Evolutionary conservation across 148 eudicot species (phyloP), one percentile per base, ranked within the genome.

Genomic region (Arctostaphylos glauca): DNA sequence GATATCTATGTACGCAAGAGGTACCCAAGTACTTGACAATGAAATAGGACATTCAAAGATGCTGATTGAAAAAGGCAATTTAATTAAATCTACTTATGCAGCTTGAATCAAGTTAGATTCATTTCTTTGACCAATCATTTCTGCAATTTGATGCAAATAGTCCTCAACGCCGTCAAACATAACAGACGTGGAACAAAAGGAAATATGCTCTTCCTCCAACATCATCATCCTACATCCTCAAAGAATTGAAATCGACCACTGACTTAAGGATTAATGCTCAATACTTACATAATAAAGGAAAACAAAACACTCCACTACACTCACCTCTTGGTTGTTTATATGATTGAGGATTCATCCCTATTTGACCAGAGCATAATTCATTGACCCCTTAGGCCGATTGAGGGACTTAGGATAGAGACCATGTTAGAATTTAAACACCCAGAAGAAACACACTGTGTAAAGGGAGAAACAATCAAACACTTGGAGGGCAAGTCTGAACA

Each of bases 71-170:
- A 25, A 55, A 81, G 55, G 49, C 7, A 56, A 47, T 73, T 9
- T 16, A n/a, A 68, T 9, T 16, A n/a, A 68, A 16, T 68, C 23
- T 75, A 90, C 94, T 89, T 90, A 97, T 98, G 84, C 99, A 10
- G 95, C 96, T 88, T 93, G 95, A 58, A 86, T 53, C 68, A 97
- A 93, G 90, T 87, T 90, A 60, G 99, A 97, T 67, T 91, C 98
- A 82, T 93, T 97, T 91, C 99, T 91, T 49, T 94, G 84, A 76
- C 98, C 98, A 78, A 97, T 91, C 97, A 97, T 97, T 88, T 94
- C 99, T 18, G 98, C 98, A 89, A 97, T 92, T 91, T 97, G 99
- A 91, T 94, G 97, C 0, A 98, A 91, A 85, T 97, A 97, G 86
- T 97, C 99, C 86, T 97, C 99, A 23, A 97, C 89, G 78, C 92